Percentiles rank a stretch among this genome's conserved stretches.
These are phyloP conservation scores for Zygosaccharomyces sapae DNA, from an alignment of 1,139 yeast genomes.

Conservation along the genomic window DNA sequence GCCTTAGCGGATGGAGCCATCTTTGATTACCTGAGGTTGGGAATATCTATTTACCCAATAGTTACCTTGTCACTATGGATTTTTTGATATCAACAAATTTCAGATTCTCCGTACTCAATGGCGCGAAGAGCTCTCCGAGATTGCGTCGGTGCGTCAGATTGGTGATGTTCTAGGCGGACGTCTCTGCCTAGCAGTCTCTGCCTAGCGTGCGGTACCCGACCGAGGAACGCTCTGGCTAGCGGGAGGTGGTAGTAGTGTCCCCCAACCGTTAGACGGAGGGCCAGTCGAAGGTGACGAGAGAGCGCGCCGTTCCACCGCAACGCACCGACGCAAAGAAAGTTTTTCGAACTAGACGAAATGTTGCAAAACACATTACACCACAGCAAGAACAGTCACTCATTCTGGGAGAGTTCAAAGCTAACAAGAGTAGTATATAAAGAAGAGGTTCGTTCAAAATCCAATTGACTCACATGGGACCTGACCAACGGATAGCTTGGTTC, in stretches of 20 bases:
- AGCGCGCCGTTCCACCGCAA: not conserved
- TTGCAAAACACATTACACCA: not conserved
- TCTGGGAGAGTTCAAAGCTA: not conserved
- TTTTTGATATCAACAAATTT: constrained; percentile 4
- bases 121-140: constrained; percentile 3
- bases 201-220: not conserved
- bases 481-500: too few species aligned
- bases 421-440: too few species aligned
- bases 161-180: not conserved
- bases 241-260: not conserved
- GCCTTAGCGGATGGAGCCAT: constrained; percentile 74
- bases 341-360: not conserved
- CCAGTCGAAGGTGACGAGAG: not conserved
- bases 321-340: not conserved
- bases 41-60: not conserved
- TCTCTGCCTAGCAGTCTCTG: not conserved
- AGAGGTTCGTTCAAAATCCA: not conserved
- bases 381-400: constrained; percentile 1
- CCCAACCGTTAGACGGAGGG: not conserved
- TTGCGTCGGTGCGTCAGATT: constrained; percentile 1
- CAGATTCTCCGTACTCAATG: constrained; percentile 3
- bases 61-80: not conserved
- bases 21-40: constrained; percentile 24
- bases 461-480: not conserved
- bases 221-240: not conserved